Base-by-base conservation (phyloP, 2,329 filamentous ascomycete species). In the Penicillium sp. region DNA sequence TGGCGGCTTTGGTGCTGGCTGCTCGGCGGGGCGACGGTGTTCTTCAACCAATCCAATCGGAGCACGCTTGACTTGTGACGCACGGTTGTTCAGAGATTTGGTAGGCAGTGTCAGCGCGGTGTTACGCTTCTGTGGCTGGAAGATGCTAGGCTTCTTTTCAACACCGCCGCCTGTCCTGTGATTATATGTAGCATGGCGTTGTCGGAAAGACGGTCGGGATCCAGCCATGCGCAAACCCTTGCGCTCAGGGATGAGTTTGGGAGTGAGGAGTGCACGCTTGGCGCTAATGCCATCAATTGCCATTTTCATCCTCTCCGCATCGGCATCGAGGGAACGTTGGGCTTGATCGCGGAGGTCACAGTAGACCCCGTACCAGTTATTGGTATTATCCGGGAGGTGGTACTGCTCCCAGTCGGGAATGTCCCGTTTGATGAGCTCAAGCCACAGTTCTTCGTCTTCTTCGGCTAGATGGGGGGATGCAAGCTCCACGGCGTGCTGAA, bases 311-410 rank as follows among this genome's bases (percentile, higher is more conserved):
- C 78, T 79, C 57, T 79, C 81, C 56, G 84, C 81, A 61, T 87
- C 86, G 22, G 78, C 77, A 5, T 79, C 78, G 8, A 88, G 79
- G 50, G 83, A 79, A 50, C 80, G 75, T 34, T 83, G 77, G 37
- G 85, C 82, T 59, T 87, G 79, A 40, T 78, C 78, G 61, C 84
- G 81, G 68, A 92, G 87, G 60, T 85, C 85, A 61, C 81, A 78
- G 76, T 95, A 97, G 14, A 95, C 81, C 53, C 88, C 85, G 69
- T 87, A 85, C 92, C 92, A 97, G 57, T 85, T 85, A 35, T 79
- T 78, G 0, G 87, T 84, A 60, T 90, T 82, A 53, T 81, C 80
- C 0, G 89, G 89, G 24, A 84, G 78, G 63, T 86, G 83, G 26
- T 84, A 82, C 68, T 88, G 85, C 40, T 86, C 79, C 72, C 85